phyloP scores from a whole-genome alignment of 139 green algal species.

The Chlorella sorokiniana region DNA sequence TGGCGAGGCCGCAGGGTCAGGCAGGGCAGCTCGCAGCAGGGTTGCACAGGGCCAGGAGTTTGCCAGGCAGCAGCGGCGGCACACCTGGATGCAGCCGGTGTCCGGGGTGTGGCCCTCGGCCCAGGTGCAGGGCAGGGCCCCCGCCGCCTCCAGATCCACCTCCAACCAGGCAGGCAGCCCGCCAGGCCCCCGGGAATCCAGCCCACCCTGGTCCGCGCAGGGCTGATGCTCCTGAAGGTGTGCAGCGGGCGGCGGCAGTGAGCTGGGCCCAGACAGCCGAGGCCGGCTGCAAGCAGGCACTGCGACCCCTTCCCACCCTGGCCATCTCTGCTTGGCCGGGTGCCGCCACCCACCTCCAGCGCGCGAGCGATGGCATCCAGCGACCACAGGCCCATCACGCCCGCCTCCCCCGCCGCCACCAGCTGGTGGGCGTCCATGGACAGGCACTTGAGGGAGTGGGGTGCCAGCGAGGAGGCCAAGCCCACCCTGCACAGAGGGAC shows the following conservation, averaged over 20 bases:
- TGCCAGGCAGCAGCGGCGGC: not conserved
- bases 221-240: not conserved
- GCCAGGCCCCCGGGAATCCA: too few species aligned
- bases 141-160: not conserved
- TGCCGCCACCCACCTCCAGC: not conserved
- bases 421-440: not conserved
- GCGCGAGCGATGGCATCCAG: not conserved
- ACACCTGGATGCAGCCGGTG: constrained; percentile 4
- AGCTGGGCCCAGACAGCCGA: too few species aligned
- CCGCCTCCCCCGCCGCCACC: constrained; percentile 7
- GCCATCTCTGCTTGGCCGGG: not conserved
- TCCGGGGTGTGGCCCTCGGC: not conserved
- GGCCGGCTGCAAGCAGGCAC: too few species aligned
- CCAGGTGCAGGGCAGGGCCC: not conserved
- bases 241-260: too few species aligned
- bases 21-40: too few species aligned
- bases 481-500: constrained; percentile 26
- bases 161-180: not conserved
- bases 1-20: not conserved
- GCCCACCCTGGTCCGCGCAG: not conserved
- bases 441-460: constrained; percentile 16
- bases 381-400: constrained; percentile 8
- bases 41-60: not conserved
- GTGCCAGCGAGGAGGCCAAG: not conserved
- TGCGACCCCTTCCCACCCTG: too few species aligned